A percentile compares a stretch with the other conserved stretches of the same genome.
These are phyloP conservation scores for Penicillium subrubescens DNA, from an alignment of 495 filamentous ascomycete genomes.

Conservation along the genomic window DNA sequence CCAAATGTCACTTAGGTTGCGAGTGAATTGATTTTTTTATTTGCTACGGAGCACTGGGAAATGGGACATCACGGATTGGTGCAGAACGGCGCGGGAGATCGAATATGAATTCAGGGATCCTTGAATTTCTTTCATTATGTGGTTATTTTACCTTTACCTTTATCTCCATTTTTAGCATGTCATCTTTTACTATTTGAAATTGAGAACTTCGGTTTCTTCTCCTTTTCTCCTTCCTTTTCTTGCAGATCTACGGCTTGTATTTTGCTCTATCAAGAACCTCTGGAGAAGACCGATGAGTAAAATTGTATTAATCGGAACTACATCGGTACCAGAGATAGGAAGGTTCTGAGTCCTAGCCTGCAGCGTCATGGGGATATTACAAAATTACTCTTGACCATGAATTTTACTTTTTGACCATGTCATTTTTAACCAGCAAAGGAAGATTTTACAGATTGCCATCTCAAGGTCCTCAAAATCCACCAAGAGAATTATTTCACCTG, in stretches of 20 bases:
- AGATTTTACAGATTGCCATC: neutral
- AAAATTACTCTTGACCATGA: neutral
- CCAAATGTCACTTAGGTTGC: slow-evolving; percentile 11
- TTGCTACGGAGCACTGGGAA: slow-evolving; percentile 12
- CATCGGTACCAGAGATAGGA: neutral
- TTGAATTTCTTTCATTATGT: slow-evolving; percentile 19
- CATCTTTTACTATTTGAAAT: neutral
- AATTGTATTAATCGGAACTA: neutral
- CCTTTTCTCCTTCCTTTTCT: slow-evolving; percentile 2
- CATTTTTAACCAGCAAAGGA: neutral
- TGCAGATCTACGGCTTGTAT: neutral
- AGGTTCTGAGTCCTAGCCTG: neutral
- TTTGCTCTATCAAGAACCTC: slow-evolving; percentile 1
- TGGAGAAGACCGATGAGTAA: neutral
- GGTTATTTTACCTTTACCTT: slow-evolving; percentile 11
- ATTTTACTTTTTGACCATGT: neutral
- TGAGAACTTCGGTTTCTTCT: slow-evolving; percentile 17
- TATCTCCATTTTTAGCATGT: neutral
- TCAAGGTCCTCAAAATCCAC: neutral
- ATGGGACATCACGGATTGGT: slow-evolving; percentile 30
- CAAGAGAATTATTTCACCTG: no score
- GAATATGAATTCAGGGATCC: slow-evolving; percentile 13
- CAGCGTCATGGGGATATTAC: no score
- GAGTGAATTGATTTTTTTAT: slow-evolving; percentile 2
- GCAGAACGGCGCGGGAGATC: slow-evolving; percentile 26